Evolutionary conservation across 495 filamentous ascomycete species (phyloP).

Genomic region (Penicillium psychrofluorescens): DNA sequence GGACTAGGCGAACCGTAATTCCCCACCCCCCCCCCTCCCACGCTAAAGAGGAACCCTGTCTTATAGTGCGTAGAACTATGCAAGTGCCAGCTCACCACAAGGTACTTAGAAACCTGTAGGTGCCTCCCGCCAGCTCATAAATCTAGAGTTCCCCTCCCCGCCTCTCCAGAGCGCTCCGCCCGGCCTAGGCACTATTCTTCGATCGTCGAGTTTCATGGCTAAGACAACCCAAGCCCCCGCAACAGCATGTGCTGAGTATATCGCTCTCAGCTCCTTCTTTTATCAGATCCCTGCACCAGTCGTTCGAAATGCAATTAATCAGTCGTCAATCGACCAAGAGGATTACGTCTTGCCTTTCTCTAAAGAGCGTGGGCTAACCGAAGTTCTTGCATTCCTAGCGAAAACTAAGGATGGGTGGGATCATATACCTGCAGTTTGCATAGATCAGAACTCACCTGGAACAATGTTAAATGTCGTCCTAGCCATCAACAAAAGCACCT

Average conservation of each 20-base stretch:
- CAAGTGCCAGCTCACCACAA: neutral
- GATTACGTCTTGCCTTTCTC: conserved; percentile 6
- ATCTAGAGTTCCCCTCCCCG: neutral
- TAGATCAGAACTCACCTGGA: conserved; percentile 4
- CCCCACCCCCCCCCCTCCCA: too few species aligned
- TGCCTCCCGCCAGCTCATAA: neutral
- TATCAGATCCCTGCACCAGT: neutral
- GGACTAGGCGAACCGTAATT: too few species aligned
- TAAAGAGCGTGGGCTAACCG: conserved; percentile 3
- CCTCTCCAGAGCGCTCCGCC: neutral
- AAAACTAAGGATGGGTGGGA: conserved; percentile 9
- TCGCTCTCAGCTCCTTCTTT: conserved; percentile 2
- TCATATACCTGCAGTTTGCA: conserved; percentile 9
- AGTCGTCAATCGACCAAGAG: neutral
- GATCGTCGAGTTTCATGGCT: neutral
- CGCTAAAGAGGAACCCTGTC: too few species aligned
- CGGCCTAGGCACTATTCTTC: neutral
- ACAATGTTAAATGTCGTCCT: conserved; percentile 3
- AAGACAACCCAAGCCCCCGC: neutral
- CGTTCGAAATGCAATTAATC: neutral
- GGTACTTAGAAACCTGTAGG: neutral
- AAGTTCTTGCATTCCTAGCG: conserved; percentile 8
- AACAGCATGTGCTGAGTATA: neutral
- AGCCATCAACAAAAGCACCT: conserved; percentile 11
- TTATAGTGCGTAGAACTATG: too few species aligned